These are phyloP conservation scores for Colletotrichum liriopes DNA, from an alignment of 2,329 filamentous ascomycete genomes.

Conservation along the genomic window DNA sequence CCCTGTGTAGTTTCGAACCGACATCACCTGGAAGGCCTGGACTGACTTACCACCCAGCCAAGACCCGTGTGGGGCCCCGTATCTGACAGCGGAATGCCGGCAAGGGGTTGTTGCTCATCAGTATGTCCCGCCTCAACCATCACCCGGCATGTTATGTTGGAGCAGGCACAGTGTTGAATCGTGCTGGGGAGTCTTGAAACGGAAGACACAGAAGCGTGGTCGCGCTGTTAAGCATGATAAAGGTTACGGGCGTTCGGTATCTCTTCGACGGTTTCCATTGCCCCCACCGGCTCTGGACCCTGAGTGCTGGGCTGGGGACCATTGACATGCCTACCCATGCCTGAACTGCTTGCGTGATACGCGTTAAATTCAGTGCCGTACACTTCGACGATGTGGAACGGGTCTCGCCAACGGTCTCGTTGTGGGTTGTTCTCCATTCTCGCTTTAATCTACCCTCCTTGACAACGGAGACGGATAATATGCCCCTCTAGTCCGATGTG, in stretches of 20 bases:
- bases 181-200: constrained; percentile 7
- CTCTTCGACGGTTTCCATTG: constrained; percentile 1
- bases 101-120: constrained; percentile 17
- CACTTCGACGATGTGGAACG: neutral
- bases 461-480: neutral
- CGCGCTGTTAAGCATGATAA: constrained; percentile 23
- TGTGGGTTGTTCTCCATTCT: neutral
- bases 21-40: neutral
- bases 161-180: neutral
- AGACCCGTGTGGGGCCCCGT: constrained; percentile 11
- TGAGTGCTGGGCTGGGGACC: neutral
- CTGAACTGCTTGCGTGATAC: neutral
- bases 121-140: neutral
- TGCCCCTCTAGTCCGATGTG: neutral
- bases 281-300: constrained; percentile 10
- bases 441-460: neutral
- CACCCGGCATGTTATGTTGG: neutral
- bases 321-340: neutral
- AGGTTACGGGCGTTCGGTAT: constrained; percentile 11
- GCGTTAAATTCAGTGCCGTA: neutral
- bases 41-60: neutral
- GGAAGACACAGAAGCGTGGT: neutral
- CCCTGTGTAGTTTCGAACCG: neutral
- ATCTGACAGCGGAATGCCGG: constrained; percentile 32
- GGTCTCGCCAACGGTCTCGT: neutral